Evolutionary conservation across 2,329 filamentous ascomycete species (phyloP).

Genomic region (Nemania sp.): DNA sequence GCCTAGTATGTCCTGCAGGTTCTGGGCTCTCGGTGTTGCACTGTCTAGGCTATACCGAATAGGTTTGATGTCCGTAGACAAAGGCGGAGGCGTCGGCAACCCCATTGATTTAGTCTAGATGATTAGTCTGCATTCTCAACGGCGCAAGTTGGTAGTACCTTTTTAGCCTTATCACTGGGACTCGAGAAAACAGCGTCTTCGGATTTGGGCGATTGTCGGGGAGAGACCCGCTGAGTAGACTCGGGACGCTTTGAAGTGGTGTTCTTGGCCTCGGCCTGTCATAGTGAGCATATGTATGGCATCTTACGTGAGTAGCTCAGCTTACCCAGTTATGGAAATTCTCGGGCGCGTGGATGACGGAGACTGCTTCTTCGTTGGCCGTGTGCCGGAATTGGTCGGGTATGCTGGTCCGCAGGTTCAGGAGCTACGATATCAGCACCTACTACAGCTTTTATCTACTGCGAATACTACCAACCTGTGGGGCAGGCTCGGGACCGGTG

Average conservation of each 20-base stretch:
- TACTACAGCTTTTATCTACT: not conserved
- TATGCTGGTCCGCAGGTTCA: slow-evolving; percentile 58
- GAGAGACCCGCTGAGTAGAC: slow-evolving; percentile 42
- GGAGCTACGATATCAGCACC: slow-evolving; percentile 42
- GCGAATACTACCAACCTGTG: slow-evolving; percentile 42
- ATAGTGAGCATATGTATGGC: slow-evolving; percentile 29
- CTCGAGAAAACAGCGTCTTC: slow-evolving; percentile 44
- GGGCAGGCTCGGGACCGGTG: slow-evolving; percentile 42
- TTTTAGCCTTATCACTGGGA: slow-evolving; percentile 41
- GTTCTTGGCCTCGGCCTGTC: slow-evolving; percentile 49
- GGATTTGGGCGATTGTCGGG: slow-evolving; percentile 41
- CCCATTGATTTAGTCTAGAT: slow-evolving; percentile 41
- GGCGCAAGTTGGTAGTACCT: slow-evolving; percentile 37
- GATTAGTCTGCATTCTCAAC: slow-evolving; percentile 17
- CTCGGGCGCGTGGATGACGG: slow-evolving; percentile 87
- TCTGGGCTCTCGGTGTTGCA: slow-evolving; percentile 82
- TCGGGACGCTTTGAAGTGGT: slow-evolving; percentile 42
- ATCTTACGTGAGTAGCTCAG: slow-evolving; percentile 13
- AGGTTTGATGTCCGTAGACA: slow-evolving; percentile 74
- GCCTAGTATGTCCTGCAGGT: slow-evolving; percentile 69
- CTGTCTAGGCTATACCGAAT: slow-evolving; percentile 67
- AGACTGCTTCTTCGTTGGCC: slow-evolving; percentile 77
- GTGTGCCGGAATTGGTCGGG: slow-evolving; percentile 60
- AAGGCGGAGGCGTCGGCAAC: slow-evolving; percentile 66
- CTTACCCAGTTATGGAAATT: slow-evolving; percentile 81